Base-by-base conservation (phyloP, 2,329 filamentous ascomycete genomes). In the Neonectria faginata region DNA sequence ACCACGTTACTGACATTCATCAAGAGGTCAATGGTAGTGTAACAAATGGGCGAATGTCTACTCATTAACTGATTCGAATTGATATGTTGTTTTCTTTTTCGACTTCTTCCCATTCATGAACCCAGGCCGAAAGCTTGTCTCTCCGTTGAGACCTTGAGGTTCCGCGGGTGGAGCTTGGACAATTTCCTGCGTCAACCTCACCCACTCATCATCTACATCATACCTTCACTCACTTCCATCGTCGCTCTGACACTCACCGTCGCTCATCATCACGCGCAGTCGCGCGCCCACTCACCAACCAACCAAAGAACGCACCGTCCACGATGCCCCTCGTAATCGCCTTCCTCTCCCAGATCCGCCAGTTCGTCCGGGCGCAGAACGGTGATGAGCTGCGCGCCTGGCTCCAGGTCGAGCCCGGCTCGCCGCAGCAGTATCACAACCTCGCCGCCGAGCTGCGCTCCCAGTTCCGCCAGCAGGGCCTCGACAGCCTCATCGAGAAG, bases 401-500 rank as follows among this genome's bases (percentile, higher is more conserved):
- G 83, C 85, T 97, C 14, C 86, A 89, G 66, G 90, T 96, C 68
- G 92, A 95, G 75, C 91, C 92, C 5, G 88, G 88, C 31, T 85
- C 92, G 29, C 83, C 88, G 2, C 82, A 87, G 16, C 84, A 89
- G 57, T 96, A 96, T 78, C 84, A 85, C 67, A 81, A 87, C 61
- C 88, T 97, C 72, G 87, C 88, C 29, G 77, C 80, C 25, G 92
- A 96, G 79, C 82, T 97, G 55, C 88, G 86, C 68, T 80, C 81
- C 36, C 77, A 82, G 31, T 93, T 89, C 73, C 74, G 67, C 71
- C 70, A 78, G 61, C 67, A 86, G 12, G 84, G 85, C 16, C 82
- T 93, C 51, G 89, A 91, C 52, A 83, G 82, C 65, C 83, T 90
- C 65, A 88, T 93, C 67, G 88, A 90, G 62, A 84, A 83, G 50